phyloP scores from a whole-genome alignment of 768 basidiomycete species.

The Tremella yokohamensis region DNA sequence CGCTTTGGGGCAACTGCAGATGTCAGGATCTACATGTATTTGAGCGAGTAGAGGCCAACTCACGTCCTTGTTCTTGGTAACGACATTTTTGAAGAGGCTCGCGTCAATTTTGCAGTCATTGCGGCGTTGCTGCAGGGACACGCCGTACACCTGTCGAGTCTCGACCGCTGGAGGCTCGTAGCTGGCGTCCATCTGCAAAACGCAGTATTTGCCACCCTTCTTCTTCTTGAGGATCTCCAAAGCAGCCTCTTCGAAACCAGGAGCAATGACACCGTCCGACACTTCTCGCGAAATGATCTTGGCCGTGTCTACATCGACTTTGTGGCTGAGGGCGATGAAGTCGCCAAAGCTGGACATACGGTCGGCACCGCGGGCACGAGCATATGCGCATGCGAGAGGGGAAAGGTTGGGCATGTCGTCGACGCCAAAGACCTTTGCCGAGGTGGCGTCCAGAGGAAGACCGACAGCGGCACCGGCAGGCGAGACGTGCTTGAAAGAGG shows the following conservation, averaged over 20 bases:
- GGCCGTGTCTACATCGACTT: constrained; percentile 90
- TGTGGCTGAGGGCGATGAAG: constrained; percentile 90
- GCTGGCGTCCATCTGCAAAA: constrained; percentile 87
- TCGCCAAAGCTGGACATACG: constrained; percentile 99
- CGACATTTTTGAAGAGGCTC: constrained; percentile 77
- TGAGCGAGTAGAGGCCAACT: constrained; percentile 32
- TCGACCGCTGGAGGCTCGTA: constrained; percentile 77
- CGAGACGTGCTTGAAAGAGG: constrained; percentile 99
- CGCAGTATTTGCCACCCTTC: constrained; percentile 98
- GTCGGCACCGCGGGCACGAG: constrained; percentile 93
- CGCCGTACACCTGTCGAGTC: constrained; percentile 92
- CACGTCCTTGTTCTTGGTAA: constrained; percentile 81
- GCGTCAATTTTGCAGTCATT: constrained; percentile 85
- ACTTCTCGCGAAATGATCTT: constrained; percentile 98
- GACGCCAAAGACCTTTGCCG: constrained; percentile 93
- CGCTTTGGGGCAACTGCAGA: constrained; percentile 66
- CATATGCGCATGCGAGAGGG: constrained; percentile 85
- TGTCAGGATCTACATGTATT: neutral
- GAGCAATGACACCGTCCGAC: constrained; percentile 96
- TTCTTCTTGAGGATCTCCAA: constrained; percentile 89
- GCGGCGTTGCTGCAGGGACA: constrained; percentile 80
- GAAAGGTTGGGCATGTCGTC: constrained; percentile 88
- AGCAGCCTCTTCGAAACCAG: constrained; percentile 82
- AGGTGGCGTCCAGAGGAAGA: constrained; percentile 67
- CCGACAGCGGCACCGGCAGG: constrained; percentile 96